Conservation (phyloP, 1,284 basidiomycete species). For the Ganoderma multipileum region DNA sequence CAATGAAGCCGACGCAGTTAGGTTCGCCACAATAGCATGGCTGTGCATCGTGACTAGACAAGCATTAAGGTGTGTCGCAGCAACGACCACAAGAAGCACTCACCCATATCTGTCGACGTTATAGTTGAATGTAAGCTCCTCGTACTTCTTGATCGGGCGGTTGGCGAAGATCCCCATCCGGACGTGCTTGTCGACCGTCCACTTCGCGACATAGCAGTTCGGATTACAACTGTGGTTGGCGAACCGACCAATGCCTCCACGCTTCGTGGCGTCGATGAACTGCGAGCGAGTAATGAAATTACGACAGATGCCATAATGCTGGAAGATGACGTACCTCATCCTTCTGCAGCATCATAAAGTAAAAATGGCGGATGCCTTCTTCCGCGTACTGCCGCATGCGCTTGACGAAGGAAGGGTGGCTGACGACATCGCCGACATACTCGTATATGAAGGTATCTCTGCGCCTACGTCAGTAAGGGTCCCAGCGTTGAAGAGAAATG, state of each 20-base stretch:
- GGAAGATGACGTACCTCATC: slow-evolving; percentile 76
- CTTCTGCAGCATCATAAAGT: slow-evolving; percentile 99
- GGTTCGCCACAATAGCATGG: slow-evolving; percentile 95
- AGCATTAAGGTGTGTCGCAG: not conserved
- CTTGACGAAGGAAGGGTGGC: slow-evolving; percentile 86
- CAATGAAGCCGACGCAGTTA: slow-evolving; percentile 95
- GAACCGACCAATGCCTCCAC: slow-evolving; percentile 95
- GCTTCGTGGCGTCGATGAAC: slow-evolving; percentile 99
- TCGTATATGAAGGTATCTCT: slow-evolving; percentile 97
- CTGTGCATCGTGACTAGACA: slow-evolving; percentile 89
- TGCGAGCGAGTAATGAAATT: slow-evolving; percentile 39
- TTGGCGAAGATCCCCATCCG: slow-evolving; percentile 99
- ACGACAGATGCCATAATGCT: not conserved
- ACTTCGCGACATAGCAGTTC: slow-evolving; percentile 99
- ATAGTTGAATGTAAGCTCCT: slow-evolving; percentile 99
- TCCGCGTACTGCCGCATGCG: slow-evolving; percentile 94
- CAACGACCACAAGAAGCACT: slow-evolving; percentile 37
- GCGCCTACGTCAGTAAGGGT: not conserved
- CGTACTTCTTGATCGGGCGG: slow-evolving; percentile 79
- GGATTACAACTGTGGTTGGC: slow-evolving; percentile 99
- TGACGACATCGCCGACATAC: slow-evolving; percentile 97
- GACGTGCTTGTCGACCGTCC: slow-evolving; percentile 92
- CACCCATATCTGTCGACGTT: slow-evolving; percentile 99
- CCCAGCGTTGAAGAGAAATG: not conserved
- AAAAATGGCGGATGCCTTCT: slow-evolving; percentile 96